phyloP scores from a whole-genome alignment of 345 rosid genomes.

The Boechera stricta region DNA sequence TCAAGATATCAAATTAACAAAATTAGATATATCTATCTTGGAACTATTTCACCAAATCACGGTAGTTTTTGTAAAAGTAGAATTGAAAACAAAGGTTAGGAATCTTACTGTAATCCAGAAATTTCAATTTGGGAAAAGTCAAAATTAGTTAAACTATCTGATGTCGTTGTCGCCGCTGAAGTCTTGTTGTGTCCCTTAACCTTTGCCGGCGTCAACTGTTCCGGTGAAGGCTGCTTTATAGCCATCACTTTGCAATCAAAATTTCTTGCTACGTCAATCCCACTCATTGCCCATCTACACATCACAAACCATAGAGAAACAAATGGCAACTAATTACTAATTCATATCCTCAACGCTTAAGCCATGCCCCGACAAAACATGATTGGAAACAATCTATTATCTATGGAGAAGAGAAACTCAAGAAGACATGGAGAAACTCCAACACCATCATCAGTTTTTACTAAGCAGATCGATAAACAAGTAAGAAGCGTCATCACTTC shows the following conservation, averaged over 20 bases:
- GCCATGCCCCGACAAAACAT: too few species aligned
- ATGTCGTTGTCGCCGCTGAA: conserved; percentile 11
- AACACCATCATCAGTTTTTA: too few species aligned
- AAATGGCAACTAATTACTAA: neutral
- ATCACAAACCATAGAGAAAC: neutral
- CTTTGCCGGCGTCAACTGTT: conserved; percentile 25
- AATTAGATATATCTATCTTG: neutral
- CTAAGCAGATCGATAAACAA: too few species aligned
- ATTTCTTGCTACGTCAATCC: conserved; percentile 45
- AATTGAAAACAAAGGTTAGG: conserved; percentile 19
- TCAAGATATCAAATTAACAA: neutral
- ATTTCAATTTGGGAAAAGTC: conserved; percentile 77
- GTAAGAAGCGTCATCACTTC: too few species aligned
- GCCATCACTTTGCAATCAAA: conserved; percentile 70
- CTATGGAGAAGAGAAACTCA: too few species aligned
- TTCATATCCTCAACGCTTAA: too few species aligned
- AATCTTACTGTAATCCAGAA: conserved; percentile 58
- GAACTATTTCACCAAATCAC: conserved; percentile 13
- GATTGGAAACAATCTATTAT: too few species aligned
- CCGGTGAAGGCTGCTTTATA: conserved; percentile 57
- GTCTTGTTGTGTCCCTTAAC: conserved; percentile 28
- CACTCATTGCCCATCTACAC: conserved; percentile 67
- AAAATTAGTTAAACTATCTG: conserved; percentile 57
- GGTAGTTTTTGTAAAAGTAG: neutral
- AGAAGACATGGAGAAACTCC: too few species aligned